Base-by-base conservation (phyloP, 345 rosid species). In the Noccaea caerulescens region DNA sequence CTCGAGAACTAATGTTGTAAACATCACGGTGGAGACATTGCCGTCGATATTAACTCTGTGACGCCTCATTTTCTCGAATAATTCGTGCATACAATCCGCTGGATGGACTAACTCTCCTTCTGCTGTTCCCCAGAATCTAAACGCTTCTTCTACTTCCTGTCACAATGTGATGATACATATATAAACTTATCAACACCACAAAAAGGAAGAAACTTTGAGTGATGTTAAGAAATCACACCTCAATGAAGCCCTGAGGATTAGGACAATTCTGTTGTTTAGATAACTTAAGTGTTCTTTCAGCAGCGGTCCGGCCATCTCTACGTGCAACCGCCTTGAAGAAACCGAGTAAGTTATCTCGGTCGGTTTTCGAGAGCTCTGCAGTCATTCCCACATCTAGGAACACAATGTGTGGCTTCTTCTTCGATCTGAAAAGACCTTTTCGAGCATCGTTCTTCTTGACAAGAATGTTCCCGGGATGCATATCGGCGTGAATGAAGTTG, bases 371-470 rank as follows among this genome's bases (percentile, higher is more conserved):
- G 72, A 95, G 96, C 68, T 95, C 99, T 62, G 98, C 99, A 46
- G 97, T 95, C 99, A 95, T 95, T 74, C 99, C 99, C 5, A 95
- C 99, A 72, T 95, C 99, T 62, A 95, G 87, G 87, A 95, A 95
- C 58, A 95, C 72, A 32, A 95, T 85, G 71, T 95, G 99, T 52
- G 99, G 99, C 18, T 16, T 16, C 88, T 88, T 95, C 88, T 90
- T 95, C 68, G 87, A 83, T 77, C 71, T 87, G 69, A 87, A 95
- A 50, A 88, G 77, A 63, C 79, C 82, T 73, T 84, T 90, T 63
- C 65, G 76, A 72, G 94, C 85, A 71, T 87, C 60, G 68, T 83
- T 85, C 75, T 63, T 82, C 56, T 97, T 83, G 38, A 95, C 98
- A 60, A 92, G 93, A 75, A 95, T 95, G 65, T 95, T 95, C 42